Conservation (phyloP, 2,329 filamentous ascomycete genomes). For the Aspergillus floridensis region DNA sequence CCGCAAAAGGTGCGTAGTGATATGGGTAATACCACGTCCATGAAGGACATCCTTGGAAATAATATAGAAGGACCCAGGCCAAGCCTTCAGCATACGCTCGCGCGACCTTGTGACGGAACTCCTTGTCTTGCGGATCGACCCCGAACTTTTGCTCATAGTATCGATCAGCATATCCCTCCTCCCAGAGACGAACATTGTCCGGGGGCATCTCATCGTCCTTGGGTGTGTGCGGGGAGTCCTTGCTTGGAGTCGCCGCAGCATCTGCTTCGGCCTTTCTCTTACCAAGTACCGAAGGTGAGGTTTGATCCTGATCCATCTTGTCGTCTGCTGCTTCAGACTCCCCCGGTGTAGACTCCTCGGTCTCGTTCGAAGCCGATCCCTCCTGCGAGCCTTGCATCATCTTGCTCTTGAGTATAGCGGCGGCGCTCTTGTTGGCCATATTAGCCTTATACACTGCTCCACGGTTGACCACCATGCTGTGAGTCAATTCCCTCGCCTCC, state of each 20-base stretch:
- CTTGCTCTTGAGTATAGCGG: constrained; percentile 79
- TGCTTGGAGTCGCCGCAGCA: constrained; percentile 55
- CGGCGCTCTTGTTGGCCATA: constrained; percentile 88
- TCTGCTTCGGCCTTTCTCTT: constrained; percentile 68
- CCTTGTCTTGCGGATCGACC: constrained; percentile 73
- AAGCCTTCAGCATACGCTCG: constrained; percentile 91
- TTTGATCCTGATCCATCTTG: constrained; percentile 22
- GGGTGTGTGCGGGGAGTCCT: constrained; percentile 36
- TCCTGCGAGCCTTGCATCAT: constrained; percentile 53
- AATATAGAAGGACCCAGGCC: constrained; percentile 93
- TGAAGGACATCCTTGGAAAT: constrained; percentile 95
- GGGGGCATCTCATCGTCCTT: constrained; percentile 63
- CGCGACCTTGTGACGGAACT: constrained; percentile 85
- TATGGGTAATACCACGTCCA: constrained; percentile 99
- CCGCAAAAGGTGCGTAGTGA: constrained; percentile 95
- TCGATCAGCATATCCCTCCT: constrained; percentile 88
- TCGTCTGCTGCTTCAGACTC: constrained; percentile 26
- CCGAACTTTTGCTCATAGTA: constrained; percentile 98
- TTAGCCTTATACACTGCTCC: constrained; percentile 66
- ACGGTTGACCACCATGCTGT: constrained; percentile 83
- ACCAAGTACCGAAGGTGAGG: constrained; percentile 35
- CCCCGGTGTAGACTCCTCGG: constrained; percentile 26
- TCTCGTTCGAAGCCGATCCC: constrained; percentile 21
- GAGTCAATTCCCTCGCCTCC: constrained; percentile 65
- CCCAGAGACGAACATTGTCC: constrained; percentile 89